Evolutionary conservation across 2,329 filamentous ascomycete genomes (phyloP).

Genomic region (Orbilia oligospora): DNA sequence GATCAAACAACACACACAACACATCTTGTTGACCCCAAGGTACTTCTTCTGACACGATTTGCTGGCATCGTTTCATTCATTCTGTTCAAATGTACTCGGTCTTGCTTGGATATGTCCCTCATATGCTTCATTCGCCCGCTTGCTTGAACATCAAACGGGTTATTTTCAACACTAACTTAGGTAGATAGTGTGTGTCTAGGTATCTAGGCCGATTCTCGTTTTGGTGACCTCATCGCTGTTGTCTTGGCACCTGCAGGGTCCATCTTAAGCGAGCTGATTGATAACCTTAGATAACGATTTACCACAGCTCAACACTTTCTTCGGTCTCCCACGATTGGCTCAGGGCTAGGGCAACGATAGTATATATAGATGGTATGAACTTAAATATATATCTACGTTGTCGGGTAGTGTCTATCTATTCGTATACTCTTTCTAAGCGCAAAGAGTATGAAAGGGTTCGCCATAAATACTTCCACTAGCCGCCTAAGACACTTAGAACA

Average conservation of each 20-base stretch:
- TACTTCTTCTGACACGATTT: slow-evolving; percentile 17
- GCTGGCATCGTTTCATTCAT: neutral
- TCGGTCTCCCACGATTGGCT: neutral
- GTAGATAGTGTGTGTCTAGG: too few species aligned
- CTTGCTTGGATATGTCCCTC: neutral
- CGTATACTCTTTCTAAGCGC: too few species aligned
- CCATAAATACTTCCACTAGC: too few species aligned
- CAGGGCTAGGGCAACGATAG: too few species aligned
- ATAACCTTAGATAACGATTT: slow-evolving; percentile 61
- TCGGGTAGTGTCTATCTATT: too few species aligned
- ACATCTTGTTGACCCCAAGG: slow-evolving; percentile 11
- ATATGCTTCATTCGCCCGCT: neutral
- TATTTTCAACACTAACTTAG: neutral
- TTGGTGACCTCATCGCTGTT: slow-evolving; percentile 3
- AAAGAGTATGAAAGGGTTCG: too few species aligned
- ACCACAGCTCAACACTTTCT: slow-evolving; percentile 32
- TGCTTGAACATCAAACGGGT: neutral
- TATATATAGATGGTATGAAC: too few species aligned
- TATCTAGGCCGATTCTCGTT: neutral
- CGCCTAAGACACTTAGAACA: too few species aligned
- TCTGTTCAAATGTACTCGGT: neutral
- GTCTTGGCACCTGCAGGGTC: slow-evolving; percentile 47
- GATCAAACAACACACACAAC: slow-evolving; percentile 23
- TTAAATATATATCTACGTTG: too few species aligned
- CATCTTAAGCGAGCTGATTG: slow-evolving; percentile 51